Conservation (phyloP, 2,329 filamentous ascomycete genomes). For the Aspergillus fumigatus region DNA sequence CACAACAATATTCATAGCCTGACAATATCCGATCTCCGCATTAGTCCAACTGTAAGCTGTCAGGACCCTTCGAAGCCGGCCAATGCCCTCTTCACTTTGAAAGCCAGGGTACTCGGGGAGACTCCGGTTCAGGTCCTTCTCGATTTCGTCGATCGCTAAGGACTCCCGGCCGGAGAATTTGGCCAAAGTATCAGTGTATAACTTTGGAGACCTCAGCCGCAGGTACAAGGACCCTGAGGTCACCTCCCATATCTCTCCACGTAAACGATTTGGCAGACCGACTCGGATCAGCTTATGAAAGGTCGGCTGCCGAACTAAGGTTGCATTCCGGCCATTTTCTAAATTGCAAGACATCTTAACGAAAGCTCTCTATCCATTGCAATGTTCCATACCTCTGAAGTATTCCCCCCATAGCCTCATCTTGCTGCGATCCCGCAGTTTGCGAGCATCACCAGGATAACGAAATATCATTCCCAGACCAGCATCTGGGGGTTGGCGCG, state of each 20-base stretch:
- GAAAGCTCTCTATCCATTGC: background rate
- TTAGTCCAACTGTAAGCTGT: slow-evolving; percentile 98
- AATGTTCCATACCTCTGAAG: slow-evolving; percentile 51
- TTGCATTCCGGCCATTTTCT: slow-evolving; percentile 92
- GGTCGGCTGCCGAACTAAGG: slow-evolving; percentile 87
- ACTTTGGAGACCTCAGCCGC: slow-evolving; percentile 75
- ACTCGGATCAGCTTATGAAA: slow-evolving; percentile 97
- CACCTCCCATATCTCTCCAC: slow-evolving; percentile 94
- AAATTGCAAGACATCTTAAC: slow-evolving; percentile 10
- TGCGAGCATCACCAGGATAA: slow-evolving; percentile 92
- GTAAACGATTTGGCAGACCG: slow-evolving; percentile 83
- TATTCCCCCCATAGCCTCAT: slow-evolving; percentile 98
- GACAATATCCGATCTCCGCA: slow-evolving; percentile 92
- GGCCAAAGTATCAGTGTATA: slow-evolving; percentile 77
- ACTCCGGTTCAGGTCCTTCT: slow-evolving; percentile 95
- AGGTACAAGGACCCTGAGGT: slow-evolving; percentile 88
- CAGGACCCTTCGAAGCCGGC: slow-evolving; percentile 78
- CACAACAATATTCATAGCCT: slow-evolving; percentile 99
- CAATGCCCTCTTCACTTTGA: slow-evolving; percentile 93
- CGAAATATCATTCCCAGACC: slow-evolving; percentile 88
- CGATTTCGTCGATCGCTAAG: slow-evolving; percentile 95
- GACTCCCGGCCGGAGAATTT: slow-evolving; percentile 84
- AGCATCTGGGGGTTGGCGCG: slow-evolving; percentile 70
- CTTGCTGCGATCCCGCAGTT: slow-evolving; percentile 90
- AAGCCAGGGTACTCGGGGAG: slow-evolving; percentile 96